Evolutionary conservation across 495 filamentous ascomycete species (phyloP), one percentile per base, ranked within the genome.

Genomic region (Tuber indicum): DNA sequence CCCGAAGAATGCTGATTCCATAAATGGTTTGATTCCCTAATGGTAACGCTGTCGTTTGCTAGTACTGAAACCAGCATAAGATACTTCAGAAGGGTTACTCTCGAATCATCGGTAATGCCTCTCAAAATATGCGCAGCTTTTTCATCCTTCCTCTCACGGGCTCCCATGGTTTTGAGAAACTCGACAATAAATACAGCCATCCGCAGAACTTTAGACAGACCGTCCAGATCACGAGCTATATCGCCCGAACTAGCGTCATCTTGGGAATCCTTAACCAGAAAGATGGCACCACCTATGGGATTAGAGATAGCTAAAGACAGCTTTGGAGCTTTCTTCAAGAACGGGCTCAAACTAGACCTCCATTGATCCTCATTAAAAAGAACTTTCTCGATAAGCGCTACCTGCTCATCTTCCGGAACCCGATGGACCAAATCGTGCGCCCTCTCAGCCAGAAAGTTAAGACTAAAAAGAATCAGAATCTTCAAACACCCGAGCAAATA

Each of bases 231-330:
- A 62, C 90, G 72, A 42, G 71, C 49, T 26, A 81, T 46, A 21
- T 26, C 36, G 9, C 23, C 43, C 32, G 72, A n/a, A 32, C n/a
- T 74, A 16, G 16, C 16, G 26, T 58, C 42, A n/a, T 47, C 23
- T 23, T 19, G 70, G 2, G 79, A 62, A 19, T 77, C 71, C 16
- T 88, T 83, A 0, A 91, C 86, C 8, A 98, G 84, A 78, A 92
- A 90, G 44, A 94, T 89, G 17, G 88, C 88, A 21, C 93, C 93
- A 9, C 88, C 89, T 36, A 97, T 84, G 16, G 89, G 87, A 82
- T 90, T 93, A 8, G 91, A 92, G 12, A 96, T 87, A 14, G 92
- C 89, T 9, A 94, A 83, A 14, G 92, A 91, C 21, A 87, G 85
- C 69, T 88, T 88, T 21, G 92, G 90, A 39, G 85, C 79, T 9